phyloP scores from a whole-genome alignment of 108 stramenopile genomes.

The Chaetoceros tenuissimus region DNA sequence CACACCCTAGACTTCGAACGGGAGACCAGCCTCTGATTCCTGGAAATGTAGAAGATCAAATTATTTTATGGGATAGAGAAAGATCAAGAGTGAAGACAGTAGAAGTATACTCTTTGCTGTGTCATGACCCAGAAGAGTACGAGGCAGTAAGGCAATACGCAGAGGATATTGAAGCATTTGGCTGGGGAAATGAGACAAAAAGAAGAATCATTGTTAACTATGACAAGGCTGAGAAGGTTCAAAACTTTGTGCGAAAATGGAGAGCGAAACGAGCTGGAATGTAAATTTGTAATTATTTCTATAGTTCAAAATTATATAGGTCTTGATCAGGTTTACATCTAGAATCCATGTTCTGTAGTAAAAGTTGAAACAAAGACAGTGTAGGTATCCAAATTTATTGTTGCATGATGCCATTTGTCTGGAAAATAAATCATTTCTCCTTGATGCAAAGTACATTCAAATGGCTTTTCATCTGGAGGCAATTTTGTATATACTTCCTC shows the following conservation, averaged over 20 bases:
- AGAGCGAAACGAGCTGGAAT: constrained; percentile 29
- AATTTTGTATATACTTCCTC: constrained; percentile 41
- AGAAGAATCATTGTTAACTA: constrained; percentile 52
- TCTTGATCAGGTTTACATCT: no score
- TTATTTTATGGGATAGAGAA: constrained; percentile 83
- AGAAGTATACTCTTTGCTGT: constrained; percentile 63
- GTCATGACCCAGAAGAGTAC: constrained; percentile 55
- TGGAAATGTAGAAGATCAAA: constrained; percentile 81
- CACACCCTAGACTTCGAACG: constrained; percentile 71
- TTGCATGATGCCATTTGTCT: constrained; percentile 79
- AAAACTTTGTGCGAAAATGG: constrained; percentile 61
- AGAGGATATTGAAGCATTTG: constrained; percentile 39
- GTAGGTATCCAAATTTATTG: constrained; percentile 81
- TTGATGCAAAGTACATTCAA: constrained; percentile 67
- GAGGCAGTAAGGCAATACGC: constrained; percentile 51
- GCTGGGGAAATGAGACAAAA: constrained; percentile 51
- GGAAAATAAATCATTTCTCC: constrained; percentile 87
- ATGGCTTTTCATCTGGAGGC: constrained; percentile 26
- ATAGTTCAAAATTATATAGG: no score
- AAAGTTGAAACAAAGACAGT: constrained; percentile 88
- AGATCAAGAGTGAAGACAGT: constrained; percentile 55
- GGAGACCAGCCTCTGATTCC: constrained; percentile 53
- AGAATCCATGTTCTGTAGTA: constrained; percentile 66
- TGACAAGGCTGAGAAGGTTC: constrained; percentile 40
- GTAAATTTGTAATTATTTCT: no score